Evolutionary conservation across 768 basidiomycete species (phyloP).

Genomic region (Leccinellum albellum): DNA sequence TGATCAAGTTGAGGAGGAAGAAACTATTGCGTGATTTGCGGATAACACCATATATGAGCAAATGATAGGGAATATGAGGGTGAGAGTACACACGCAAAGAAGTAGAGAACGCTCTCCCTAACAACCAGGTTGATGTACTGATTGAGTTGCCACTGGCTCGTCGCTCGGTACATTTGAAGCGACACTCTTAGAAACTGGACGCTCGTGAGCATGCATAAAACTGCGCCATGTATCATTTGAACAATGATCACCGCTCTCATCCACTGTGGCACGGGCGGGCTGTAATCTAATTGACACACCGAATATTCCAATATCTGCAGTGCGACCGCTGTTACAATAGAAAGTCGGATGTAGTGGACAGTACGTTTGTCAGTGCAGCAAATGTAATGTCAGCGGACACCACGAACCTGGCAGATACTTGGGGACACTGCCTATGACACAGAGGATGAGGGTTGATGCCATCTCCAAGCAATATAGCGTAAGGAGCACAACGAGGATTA

Average conservation of each 20-base stretch:
- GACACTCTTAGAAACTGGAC: neutral
- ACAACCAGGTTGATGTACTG: neutral
- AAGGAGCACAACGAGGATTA: neutral
- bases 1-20: neutral
- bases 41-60: neutral
- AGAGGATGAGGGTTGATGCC: neutral
- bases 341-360: neutral
- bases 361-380: neutral
- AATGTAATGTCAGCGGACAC: no score
- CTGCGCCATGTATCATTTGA: neutral
- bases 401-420: neutral
- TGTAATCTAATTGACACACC: fast-evolving
- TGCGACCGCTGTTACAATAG: neutral
- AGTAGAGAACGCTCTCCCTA: neutral
- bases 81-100: neutral
- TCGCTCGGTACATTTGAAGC: neutral
- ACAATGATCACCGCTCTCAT: neutral
- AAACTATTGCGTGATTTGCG: neutral
- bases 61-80: neutral
- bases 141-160: neutral
- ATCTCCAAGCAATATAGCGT: neutral
- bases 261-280: neutral
- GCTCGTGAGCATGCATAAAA: neutral
- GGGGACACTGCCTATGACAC: neutral
- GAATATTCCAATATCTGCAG: neutral